These are phyloP conservation scores for Gelatoporia subvermispora DNA, from an alignment of 768 basidiomycete species.

Conservation along the genomic window DNA sequence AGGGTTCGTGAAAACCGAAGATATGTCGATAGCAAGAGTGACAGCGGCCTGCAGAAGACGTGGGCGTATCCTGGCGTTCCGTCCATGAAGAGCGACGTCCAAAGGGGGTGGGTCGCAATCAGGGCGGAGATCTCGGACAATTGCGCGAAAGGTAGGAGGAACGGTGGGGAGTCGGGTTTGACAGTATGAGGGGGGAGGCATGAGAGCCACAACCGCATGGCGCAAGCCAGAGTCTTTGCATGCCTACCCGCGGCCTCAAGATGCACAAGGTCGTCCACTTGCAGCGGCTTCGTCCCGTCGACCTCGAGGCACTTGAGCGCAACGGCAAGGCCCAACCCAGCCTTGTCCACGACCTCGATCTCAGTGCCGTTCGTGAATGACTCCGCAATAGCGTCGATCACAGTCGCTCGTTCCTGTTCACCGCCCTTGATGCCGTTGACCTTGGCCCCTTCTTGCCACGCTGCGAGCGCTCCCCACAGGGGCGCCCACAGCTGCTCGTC, in stretches of 20 bases:
- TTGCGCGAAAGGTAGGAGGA: constrained; percentile 51
- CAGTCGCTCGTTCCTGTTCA: constrained; percentile 48
- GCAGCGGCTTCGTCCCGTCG: constrained; percentile 2
- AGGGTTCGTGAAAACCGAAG: constrained; percentile 54
- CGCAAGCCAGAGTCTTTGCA: constrained; percentile 38
- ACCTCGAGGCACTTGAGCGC: constrained; percentile 10
- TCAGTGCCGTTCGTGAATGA: constrained; percentile 36
- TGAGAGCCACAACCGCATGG: constrained; percentile 60
- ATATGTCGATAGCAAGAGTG: constrained; percentile 47
- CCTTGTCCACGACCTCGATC: constrained; percentile 18
- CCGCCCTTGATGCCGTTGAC: constrained; percentile 70
- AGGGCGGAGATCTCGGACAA: constrained; percentile 50
- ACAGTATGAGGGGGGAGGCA: constrained; percentile 44
- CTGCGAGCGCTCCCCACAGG: constrained; percentile 49
- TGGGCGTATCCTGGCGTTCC: constrained; percentile 25
- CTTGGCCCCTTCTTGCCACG: constrained; percentile 74
- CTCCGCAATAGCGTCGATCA: constrained; percentile 29
- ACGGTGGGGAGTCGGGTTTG: constrained; percentile 47
- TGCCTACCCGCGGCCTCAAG: constrained; percentile 29
- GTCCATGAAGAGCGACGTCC: constrained; percentile 32
- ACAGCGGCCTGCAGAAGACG: constrained; percentile 45
- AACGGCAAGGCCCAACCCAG: constrained; percentile 14
- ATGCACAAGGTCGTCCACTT: constrained; percentile 6
- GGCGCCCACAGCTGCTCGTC: constrained; percentile 28
- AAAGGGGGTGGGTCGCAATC: constrained; percentile 47